Evolutionary conservation across 2,329 filamentous ascomycete genomes (phyloP), one percentile per base, ranked within the genome.

Genomic region (Raffaelea ambrosiae): DNA sequence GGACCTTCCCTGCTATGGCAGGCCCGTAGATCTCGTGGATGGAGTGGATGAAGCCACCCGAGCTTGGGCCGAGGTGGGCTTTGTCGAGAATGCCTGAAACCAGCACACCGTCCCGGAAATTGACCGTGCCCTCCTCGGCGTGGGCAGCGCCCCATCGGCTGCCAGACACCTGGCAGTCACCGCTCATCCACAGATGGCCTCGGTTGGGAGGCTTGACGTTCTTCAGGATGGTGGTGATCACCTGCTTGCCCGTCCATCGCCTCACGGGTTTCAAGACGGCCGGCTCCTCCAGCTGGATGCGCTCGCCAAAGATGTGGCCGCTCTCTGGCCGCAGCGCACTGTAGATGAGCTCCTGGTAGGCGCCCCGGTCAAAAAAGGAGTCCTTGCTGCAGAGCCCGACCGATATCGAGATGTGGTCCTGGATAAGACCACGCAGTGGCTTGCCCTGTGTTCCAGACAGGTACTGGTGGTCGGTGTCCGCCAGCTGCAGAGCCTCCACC

Each of bases 401-500:
- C 40, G 88, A 89, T 62, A 98, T 91, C 3, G 91, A 96, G 51
- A 98, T 86, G 65, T 98, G 93, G 74, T 98, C 93, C 67, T 98
- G 94, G 67, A 98, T 98, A 45, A 98, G 71, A 79, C 93, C 93
- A 73, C 93, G 79, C 16, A 98, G 73, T 0, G 93, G 93, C 61
- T 95, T 95, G 48, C 93, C 93, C 16, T 88, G 87, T 3, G 93
- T 98, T 19, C 86, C 88, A 31, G 90, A 95, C 33, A 98, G 77
- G 62, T 98, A 98, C 60, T 98, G 93, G 61, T 96, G 90, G 63
- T 98, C 91, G 3, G 93, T 96, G 63, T 97, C 91, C 35, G 93
- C 93, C 58, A 98, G 84, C 56, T 89, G 87, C 56, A 95, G 77
- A 2, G 93, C 93, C 68, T 98, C 93, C 2, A 91, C 87, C 57